phyloP scores from a whole-genome alignment of 2,329 filamentous ascomycete species.

The Neurospora sp. region DNA sequence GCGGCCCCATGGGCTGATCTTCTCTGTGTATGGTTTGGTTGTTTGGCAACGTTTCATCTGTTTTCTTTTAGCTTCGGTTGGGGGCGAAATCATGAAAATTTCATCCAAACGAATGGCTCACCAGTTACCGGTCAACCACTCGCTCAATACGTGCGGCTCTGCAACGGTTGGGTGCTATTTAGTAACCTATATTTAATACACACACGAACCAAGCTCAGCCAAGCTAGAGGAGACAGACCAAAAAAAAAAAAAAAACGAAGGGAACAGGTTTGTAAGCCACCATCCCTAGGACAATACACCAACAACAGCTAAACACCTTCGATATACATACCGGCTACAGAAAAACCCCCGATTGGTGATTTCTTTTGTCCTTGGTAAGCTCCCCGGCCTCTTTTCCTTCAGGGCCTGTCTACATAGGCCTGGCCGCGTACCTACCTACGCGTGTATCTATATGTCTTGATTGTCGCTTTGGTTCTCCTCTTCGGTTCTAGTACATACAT shows the following conservation, averaged over 20 bases:
- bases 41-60: background rate
- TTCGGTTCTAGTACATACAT: too few species aligned
- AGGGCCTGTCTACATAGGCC: too few species aligned
- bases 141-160: background rate
- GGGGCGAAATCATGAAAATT: background rate
- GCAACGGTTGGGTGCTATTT: background rate
- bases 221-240: background rate
- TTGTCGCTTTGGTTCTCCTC: too few species aligned
- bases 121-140: background rate
- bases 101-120: background rate
- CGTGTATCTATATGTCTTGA: too few species aligned
- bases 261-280: too few species aligned
- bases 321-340: too few species aligned
- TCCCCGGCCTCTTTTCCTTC: too few species aligned
- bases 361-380: too few species aligned
- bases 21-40: background rate
- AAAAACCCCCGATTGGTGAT: too few species aligned
- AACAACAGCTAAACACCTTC: too few species aligned
- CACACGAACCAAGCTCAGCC: background rate
- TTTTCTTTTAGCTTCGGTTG: background rate
- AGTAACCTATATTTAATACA: background rate
- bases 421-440: too few species aligned
- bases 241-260: background rate
- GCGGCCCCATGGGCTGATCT: background rate
- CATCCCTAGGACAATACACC: too few species aligned